Conservation (phyloP, 495 filamentous ascomycete species). For the Chaetomidium leptoderma region DNA sequence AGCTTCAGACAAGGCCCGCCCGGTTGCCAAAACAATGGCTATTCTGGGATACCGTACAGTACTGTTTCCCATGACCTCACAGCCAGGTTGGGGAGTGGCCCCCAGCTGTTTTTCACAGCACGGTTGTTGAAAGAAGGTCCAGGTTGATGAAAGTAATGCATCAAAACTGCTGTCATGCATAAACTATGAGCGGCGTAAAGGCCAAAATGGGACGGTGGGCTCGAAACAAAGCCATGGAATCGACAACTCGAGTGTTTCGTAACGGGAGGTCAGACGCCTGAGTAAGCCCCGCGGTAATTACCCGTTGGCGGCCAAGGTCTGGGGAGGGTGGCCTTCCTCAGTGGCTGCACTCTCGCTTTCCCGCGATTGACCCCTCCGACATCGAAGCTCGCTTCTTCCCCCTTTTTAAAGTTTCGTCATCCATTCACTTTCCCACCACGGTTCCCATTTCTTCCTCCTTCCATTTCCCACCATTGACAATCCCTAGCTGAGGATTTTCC, state of each 20-base stretch:
- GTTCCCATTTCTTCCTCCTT: conserved; percentile 18
- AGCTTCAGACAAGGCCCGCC: conserved; percentile 6
- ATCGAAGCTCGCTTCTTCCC: conserved; percentile 20
- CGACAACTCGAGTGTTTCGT: background rate
- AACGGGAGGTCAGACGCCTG: conserved; percentile 16
- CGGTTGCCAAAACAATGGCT: background rate
- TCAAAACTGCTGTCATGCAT: background rate
- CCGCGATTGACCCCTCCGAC: conserved; percentile 28
- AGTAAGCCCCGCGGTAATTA: conserved; percentile 35
- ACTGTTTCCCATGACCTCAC: background rate
- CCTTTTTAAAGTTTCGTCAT: conserved; percentile 37
- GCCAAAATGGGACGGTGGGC: background rate
- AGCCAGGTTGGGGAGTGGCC: no score
- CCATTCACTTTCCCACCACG: conserved; percentile 19
- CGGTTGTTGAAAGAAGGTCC: background rate
- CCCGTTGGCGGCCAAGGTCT: conserved; percentile 15
- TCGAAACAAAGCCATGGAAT: background rate
- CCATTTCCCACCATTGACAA: conserved; percentile 25
- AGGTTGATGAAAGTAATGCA: background rate
- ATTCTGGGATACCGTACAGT: background rate
- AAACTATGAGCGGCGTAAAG: background rate
- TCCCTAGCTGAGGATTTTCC: conserved; percentile 25
- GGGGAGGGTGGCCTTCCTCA: conserved; percentile 3
- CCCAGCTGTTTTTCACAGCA: background rate
- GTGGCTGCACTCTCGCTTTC: conserved; percentile 17